phyloP scores from a whole-genome alignment of 495 filamentous ascomycete species.

The Choiromyces venosus region DNA sequence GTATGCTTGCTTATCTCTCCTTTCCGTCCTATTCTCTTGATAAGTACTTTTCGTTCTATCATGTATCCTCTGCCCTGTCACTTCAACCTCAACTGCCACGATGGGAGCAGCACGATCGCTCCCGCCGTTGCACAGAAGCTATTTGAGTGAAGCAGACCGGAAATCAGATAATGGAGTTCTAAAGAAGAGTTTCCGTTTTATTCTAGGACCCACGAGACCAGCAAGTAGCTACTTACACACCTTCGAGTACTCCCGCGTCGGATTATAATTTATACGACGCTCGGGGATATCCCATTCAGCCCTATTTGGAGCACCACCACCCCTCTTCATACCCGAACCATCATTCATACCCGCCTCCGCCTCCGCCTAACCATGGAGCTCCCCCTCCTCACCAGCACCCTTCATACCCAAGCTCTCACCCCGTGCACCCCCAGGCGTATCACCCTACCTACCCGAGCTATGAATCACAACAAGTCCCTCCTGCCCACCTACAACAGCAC shows the following conservation, averaged over 20 bases:
- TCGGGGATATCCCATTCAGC: constrained; percentile 35
- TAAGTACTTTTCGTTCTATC: neutral
- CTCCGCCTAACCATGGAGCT: constrained; percentile 19
- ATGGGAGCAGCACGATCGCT: neutral
- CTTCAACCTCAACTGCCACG: neutral
- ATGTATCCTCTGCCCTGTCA: neutral
- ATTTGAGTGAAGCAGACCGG: neutral
- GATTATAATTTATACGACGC: constrained; percentile 38
- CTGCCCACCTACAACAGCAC: constrained; percentile 26
- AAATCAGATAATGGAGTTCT: constrained; percentile 25
- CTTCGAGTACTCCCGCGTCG: constrained; percentile 29
- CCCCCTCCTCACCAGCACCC: constrained; percentile 24
- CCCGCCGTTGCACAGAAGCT: neutral
- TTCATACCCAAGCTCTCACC: constrained; percentile 28
- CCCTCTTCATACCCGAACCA: constrained; percentile 25
- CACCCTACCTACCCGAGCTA: constrained; percentile 36
- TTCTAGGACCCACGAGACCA: constrained; percentile 31
- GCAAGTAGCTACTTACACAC: constrained; percentile 33
- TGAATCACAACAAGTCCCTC: constrained; percentile 25
- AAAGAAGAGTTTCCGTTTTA: constrained; percentile 23
- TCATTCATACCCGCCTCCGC: constrained; percentile 27
- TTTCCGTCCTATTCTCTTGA: constrained; percentile 4
- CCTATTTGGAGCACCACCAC: constrained; percentile 22
- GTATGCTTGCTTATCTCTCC: constrained; percentile 37
- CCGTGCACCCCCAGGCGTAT: constrained; percentile 25